Base-by-base conservation (phyloP, 2,329 filamentous ascomycete genomes). In the Metarhizium album region DNA sequence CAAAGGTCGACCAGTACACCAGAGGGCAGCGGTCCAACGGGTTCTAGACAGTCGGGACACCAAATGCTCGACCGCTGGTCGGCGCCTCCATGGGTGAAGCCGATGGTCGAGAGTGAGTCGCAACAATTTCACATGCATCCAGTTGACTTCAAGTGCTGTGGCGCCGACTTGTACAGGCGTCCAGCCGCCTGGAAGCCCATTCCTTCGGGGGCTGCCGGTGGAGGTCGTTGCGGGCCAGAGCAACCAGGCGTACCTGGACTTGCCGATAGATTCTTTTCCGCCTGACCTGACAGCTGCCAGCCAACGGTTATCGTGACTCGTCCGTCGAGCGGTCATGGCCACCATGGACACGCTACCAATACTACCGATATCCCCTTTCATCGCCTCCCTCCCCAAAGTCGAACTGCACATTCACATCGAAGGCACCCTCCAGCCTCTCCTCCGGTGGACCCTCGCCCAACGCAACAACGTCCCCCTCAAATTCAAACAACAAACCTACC, bases 331-430 rank as follows among this genome's bases (percentile, higher is more conserved):
- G n/a, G 14, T 16, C 40, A 24, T 22, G 20, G n/a, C 40, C 18
- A 24, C 40, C 20, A 43, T 24, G 23, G 66, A 66, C 63, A 59
- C n/a, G 64, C 52, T 56, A 58, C 48, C n/a, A n/a, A n/a, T n/a
- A n/a, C 58, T 65, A 9, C 52, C 52, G 20, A 57, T 67, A 29
- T 64, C 61, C 35, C 60, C 69, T 35, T 83, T 86, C 62, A 74
- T 89, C 20, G 67, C 70, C 46, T 74, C 74, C 43, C 75, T 90
- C 40, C 86, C 86, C 55, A 89, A 89, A 72, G 87, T 82, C 69
- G 86, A 90, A 65, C 85, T 89, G 60, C 86, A 90, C 67, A 78
- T 90, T 52, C 86, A 90, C 64, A 74, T 90, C 31, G 86, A 90
- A 66, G 86, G 86, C 53, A 82, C 83, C 11, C 74, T 90, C 27